A percentile compares a stretch with the other conserved stretches of the same genome.
These are phyloP conservation scores for Colletotrichum sp. DNA, from an alignment of 2,329 filamentous ascomycete species.

Conservation along the genomic window DNA sequence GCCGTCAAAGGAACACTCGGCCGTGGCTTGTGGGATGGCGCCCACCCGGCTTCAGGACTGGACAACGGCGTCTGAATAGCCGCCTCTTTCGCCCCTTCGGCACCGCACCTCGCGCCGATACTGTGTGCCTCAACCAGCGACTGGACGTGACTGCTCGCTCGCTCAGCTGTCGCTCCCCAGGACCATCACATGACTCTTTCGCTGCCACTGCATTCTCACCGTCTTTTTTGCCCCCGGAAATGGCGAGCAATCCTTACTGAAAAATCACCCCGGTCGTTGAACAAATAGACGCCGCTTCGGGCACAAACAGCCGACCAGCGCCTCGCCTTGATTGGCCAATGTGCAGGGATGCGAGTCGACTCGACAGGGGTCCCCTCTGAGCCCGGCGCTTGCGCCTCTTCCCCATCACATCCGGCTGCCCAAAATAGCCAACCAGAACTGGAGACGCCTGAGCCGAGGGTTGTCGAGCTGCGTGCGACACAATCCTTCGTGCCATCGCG, in stretches of 20 bases:
- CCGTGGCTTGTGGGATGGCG: not conserved
- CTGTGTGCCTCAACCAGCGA: not conserved
- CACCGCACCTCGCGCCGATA: not conserved
- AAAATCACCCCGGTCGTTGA: not conserved
- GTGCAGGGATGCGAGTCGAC: slow-evolving; percentile 16
- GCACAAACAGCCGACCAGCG: slow-evolving; percentile 21
- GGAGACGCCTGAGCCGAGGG: slow-evolving; percentile 26
- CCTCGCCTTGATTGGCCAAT: slow-evolving; percentile 27
- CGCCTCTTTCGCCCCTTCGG: not conserved
- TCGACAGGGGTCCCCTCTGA: slow-evolving; percentile 25
- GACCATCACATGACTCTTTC: not conserved
- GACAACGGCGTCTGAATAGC: slow-evolving; percentile 7
- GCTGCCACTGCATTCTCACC: not conserved
- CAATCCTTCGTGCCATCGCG: slow-evolving; percentile 21
- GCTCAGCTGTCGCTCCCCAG: not conserved
- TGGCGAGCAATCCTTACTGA: slow-evolving; percentile 5
- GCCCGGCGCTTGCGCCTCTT: slow-evolving; percentile 42
- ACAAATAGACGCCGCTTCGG: slow-evolving; percentile 20
- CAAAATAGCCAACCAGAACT: slow-evolving; percentile 42
- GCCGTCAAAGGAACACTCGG: not conserved
- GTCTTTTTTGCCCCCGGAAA: slow-evolving; percentile 5
- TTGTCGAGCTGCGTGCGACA: slow-evolving; percentile 14
- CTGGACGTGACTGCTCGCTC: not conserved
- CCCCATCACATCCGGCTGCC: slow-evolving; percentile 28
- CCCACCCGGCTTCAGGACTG: not conserved